Evolutionary conservation across 148 eudicot genomes (phyloP).

Genomic region (Vaccinium corymbosum): DNA sequence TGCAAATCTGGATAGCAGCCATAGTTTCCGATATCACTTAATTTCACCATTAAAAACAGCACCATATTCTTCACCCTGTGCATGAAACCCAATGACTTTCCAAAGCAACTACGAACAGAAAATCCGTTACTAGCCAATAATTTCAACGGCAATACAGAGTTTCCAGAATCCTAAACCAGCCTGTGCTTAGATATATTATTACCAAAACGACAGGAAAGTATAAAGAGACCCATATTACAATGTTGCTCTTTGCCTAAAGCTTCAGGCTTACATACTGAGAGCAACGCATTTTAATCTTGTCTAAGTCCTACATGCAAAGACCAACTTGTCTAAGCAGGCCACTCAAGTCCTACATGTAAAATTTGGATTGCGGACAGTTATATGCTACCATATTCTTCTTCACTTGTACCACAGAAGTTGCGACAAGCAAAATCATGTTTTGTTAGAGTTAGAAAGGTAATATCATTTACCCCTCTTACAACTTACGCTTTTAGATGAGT

Average conservation of each 20-base stretch:
- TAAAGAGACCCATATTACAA: background rate
- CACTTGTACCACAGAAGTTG: background rate
- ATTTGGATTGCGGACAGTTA: background rate
- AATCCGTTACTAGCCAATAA: background rate
- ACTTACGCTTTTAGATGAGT: too few species aligned
- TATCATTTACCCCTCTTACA: background rate
- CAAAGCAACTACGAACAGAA: background rate
- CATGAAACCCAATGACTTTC: constrained; percentile 4
- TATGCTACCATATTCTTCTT: background rate
- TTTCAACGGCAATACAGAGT: background rate
- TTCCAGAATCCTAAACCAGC: constrained; percentile 4
- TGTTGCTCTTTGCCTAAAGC: background rate
- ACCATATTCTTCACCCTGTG: constrained; percentile 58
- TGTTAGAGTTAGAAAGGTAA: background rate
- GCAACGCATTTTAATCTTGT: background rate
- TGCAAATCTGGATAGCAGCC: constrained; percentile 68
- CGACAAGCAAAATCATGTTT: background rate
- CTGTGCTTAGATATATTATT: background rate
- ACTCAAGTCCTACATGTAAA: background rate
- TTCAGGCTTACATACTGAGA: background rate
- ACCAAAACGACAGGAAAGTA: background rate
- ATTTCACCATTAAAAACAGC: constrained; percentile 45
- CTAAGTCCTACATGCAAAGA: background rate
- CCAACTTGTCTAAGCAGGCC: too few species aligned
- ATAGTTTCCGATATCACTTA: constrained; percentile 86